These are phyloP conservation scores for Blastocystis sp. DNA, from an alignment of 352 stramenopile species.

Conservation along the genomic window DNA sequence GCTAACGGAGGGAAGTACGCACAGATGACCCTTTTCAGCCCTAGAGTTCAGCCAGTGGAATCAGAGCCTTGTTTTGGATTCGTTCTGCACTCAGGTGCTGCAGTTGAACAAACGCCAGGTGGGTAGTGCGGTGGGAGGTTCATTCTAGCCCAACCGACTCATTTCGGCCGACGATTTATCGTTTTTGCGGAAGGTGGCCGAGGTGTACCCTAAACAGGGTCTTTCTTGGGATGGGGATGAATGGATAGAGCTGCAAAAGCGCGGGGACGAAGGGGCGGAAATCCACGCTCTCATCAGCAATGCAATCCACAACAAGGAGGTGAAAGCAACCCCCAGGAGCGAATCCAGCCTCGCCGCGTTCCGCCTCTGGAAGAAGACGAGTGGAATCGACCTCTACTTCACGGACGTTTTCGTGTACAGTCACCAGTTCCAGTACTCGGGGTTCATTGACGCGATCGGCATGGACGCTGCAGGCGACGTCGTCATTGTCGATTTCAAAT, in stretches of 20 bases:
- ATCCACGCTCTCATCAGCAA: slow-evolving; percentile 15
- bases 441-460: slow-evolving; percentile 44
- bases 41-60: slow-evolving; percentile 41
- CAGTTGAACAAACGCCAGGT: slow-evolving; percentile 34
- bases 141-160: slow-evolving; percentile 26
- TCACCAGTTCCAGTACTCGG: slow-evolving; percentile 16
- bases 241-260: slow-evolving; percentile 21
- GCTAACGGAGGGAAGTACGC: slow-evolving; percentile 32
- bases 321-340: background rate
- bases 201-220: slow-evolving; percentile 32
- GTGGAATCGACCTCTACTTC: slow-evolving; percentile 42
- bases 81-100: slow-evolving; percentile 30
- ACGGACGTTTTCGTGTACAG: slow-evolving; percentile 58
- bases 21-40: background rate
- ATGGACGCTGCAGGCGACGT: slow-evolving; percentile 1
- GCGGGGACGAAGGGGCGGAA: slow-evolving; percentile 2
- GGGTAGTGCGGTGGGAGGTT: background rate
- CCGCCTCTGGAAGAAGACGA: slow-evolving; percentile 35
- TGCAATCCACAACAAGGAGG: slow-evolving; percentile 10
- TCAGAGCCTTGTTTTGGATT: slow-evolving; percentile 38
- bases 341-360: slow-evolving; percentile 23
- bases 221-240: background rate
- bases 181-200: slow-evolving; percentile 37
- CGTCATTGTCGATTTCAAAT: slow-evolving; percentile 54
- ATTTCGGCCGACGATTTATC: slow-evolving; percentile 15